Evolutionary conservation across 805 yeast genomes (phyloP).

Genomic region (Starmerella asiatica): DNA sequence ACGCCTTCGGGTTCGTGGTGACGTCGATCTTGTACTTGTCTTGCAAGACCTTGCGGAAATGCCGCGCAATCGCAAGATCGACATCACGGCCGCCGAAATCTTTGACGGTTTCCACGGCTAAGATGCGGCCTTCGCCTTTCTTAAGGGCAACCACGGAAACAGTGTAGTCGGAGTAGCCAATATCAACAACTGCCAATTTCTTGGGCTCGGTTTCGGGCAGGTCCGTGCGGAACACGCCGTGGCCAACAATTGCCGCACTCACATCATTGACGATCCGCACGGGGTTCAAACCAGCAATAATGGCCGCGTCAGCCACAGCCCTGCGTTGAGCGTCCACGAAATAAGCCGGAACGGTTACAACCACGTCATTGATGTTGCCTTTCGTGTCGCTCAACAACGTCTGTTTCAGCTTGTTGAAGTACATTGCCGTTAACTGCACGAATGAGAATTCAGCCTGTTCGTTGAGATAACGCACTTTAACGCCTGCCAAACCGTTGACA

Average conservation of each 20-base stretch:
- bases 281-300: constrained; percentile 93
- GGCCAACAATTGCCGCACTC: constrained; percentile 98
- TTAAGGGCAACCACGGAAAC: constrained; percentile 81
- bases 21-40: constrained; percentile 88
- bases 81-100: constrained; percentile 98
- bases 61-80: constrained; percentile 85
- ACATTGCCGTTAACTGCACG: constrained; percentile 90
- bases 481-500: constrained; percentile 61
- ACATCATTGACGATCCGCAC: constrained; percentile 95
- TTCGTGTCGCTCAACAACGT: constrained; percentile 72
- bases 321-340: constrained; percentile 94
- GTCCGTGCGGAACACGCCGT: constrained; percentile 93
- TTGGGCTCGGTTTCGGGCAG: constrained; percentile 88
- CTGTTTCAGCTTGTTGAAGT: constrained; percentile 75
- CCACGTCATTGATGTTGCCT: constrained; percentile 70
- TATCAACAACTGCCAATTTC: constrained; percentile 85
- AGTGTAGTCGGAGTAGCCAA: constrained; percentile 92
- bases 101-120: constrained; percentile 86
- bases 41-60: constrained; percentile 86
- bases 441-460: constrained; percentile 67
- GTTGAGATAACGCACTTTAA: constrained; percentile 74
- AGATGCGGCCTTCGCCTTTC: constrained; percentile 88
- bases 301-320: constrained; percentile 88
- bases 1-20: constrained; percentile 84
- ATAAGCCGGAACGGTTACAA: constrained; percentile 94